Conservation (phyloP, 1,284 basidiomycete species). For the Xerocomus minutiporus region DNA sequence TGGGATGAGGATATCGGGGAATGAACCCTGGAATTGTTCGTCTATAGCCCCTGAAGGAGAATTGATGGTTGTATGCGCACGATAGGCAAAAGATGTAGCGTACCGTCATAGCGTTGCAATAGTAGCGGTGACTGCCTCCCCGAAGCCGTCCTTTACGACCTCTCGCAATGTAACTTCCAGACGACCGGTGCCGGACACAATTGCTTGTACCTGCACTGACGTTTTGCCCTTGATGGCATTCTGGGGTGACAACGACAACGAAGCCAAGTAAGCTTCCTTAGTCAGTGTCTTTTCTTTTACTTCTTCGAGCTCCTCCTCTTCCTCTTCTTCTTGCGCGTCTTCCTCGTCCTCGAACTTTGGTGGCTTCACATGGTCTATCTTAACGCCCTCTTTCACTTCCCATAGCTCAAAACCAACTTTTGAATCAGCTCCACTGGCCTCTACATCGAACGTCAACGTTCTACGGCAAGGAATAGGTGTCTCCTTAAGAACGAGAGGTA, state of each 20-base stretch:
- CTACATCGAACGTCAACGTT: conserved; percentile 66
- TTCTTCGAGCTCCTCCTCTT: conserved; percentile 58
- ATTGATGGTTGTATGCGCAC: not conserved
- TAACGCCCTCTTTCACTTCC: conserved; percentile 81
- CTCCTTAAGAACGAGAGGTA: conserved; percentile 65
- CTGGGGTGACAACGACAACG: conserved; percentile 49
- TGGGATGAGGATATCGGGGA: conserved; percentile 60
- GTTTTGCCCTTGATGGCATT: conserved; percentile 49
- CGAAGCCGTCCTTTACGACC: conserved; percentile 38
- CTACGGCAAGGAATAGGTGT: conserved; percentile 80
- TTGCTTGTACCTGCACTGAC: conserved; percentile 60
- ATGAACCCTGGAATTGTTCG: conserved; percentile 6
- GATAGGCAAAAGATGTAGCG: not conserved
- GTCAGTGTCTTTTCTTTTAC: conserved; percentile 64
- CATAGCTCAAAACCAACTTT: conserved; percentile 78
- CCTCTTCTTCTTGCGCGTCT: conserved; percentile 50
- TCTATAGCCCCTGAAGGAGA: not conserved
- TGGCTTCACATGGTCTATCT: conserved; percentile 63
- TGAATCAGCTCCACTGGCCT: conserved; percentile 47
- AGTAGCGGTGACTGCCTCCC: conserved; percentile 21
- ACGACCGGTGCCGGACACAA: conserved; percentile 46
- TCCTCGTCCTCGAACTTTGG: conserved; percentile 48
- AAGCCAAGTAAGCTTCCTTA: conserved; percentile 58
- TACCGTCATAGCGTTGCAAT: conserved; percentile 21
- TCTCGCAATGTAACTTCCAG: conserved; percentile 49